Base-by-base conservation (phyloP, 176 grass and related monocot species). In the Musa troglodytarum region DNA sequence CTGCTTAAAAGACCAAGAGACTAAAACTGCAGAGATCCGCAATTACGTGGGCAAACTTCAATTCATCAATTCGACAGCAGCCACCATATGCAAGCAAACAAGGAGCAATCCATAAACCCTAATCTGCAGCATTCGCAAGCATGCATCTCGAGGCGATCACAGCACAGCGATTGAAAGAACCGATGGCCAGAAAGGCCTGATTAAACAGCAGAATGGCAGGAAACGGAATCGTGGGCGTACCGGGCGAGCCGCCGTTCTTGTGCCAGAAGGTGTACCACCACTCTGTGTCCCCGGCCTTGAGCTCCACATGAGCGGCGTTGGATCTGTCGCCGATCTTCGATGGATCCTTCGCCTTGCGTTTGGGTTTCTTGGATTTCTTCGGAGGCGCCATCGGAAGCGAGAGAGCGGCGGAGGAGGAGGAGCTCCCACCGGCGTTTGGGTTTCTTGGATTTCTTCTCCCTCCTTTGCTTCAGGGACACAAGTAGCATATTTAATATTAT, bases 221-320 rank as follows among this genome's bases (percentile, higher is more conserved):
- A 75, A 71, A 26, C 54, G 34, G 28, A 59, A 10, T 56, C 16
- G 28, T 23, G 55, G 55, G 65, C 76, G 67, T 87, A 70, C 68
- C 68, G 49, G 68, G 8, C 1, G 68, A 34, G 43, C 17, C 79
- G 24, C 73, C 72, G 69, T 87, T 80, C 82, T 91, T 98, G 75
- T 71, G 74, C 51, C 83, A 86, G 85, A 98, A 98, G 86, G 56
- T 51, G 84, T 93, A 87, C 94, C 94, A 93, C 94, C 94, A 93
- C 80, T 98, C 94, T 20, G 88, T 93, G 52, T 98, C 94, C 20
- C 88, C 85, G 1, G 80, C 78, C 74, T 84, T 85, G 73, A 88
- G 84, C 64, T 93, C 94, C 17, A 76, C 61, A 29, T 86, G 90
- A 51, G 66, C 29, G 52, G 77, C 28, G 26, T 78, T 53, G 63